Conservation (phyloP, 176 grass and related monocot species). For the Rhynchospora pubera region DNA sequence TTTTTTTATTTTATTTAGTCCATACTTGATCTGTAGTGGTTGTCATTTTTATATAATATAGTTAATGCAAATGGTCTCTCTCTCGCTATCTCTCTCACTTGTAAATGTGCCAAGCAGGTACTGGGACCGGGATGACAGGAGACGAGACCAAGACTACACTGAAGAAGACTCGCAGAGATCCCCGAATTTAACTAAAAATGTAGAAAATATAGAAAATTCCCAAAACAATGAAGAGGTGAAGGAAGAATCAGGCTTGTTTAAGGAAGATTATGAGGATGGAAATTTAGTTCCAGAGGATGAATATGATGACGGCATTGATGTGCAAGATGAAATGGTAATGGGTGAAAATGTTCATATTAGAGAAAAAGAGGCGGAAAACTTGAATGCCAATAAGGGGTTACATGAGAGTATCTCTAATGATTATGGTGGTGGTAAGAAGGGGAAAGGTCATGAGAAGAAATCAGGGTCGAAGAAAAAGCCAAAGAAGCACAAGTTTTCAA, state of each 20-base stretch:
- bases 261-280: conserved; percentile 37
- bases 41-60: not conserved
- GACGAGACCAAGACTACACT: conserved; percentile 53
- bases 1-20: not conserved
- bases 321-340: conserved; percentile 43
- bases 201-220: conserved; percentile 42
- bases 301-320: conserved; percentile 80
- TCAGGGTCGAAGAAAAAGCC: conserved; percentile 63
- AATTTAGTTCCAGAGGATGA: conserved; percentile 82
- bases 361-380: not conserved
- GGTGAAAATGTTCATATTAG: conserved; percentile 2
- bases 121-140: conserved; percentile 70
- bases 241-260: conserved; percentile 66
- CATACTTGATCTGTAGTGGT: not conserved
- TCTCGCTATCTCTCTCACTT: too few relatives aligned
- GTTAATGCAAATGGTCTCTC: not conserved
- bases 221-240: conserved; percentile 73
- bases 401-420: conserved; percentile 3
- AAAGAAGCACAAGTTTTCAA: conserved; percentile 56
- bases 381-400: not conserved
- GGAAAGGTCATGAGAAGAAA: conserved; percentile 53
- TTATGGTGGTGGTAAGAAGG: conserved; percentile 39
- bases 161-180: conserved; percentile 55
- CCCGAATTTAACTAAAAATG: conserved; percentile 12
- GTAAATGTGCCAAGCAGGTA: conserved; percentile 19